A percentile compares a stretch with the other conserved stretches of the same genome.
phyloP scores from a whole-genome alignment of 1,139 yeast species.

The Meyerozyma athensensis region DNA sequence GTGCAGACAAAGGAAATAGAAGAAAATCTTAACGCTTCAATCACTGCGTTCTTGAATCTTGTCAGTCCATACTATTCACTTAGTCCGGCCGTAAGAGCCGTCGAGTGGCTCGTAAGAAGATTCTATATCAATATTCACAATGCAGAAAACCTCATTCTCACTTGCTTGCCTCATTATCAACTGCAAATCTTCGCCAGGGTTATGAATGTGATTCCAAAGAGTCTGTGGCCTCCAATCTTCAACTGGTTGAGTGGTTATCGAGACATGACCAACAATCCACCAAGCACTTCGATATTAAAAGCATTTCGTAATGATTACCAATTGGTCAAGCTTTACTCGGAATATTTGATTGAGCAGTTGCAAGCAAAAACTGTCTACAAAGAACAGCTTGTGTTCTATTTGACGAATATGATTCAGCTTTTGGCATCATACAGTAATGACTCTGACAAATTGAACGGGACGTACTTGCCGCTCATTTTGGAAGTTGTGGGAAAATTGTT shows the following conservation, averaged over 20 bases:
- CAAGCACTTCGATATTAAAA: slow-evolving; percentile 65
- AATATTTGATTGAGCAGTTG: slow-evolving; percentile 52
- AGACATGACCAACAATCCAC: slow-evolving; percentile 58
- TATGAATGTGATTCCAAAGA: slow-evolving; percentile 59
- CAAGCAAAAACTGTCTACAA: slow-evolving; percentile 57
- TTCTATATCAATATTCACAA: slow-evolving; percentile 83
- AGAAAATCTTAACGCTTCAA: slow-evolving; percentile 66
- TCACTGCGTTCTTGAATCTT: slow-evolving; percentile 67
- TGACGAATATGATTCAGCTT: slow-evolving; percentile 65
- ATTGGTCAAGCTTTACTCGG: slow-evolving; percentile 61
- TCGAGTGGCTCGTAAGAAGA: slow-evolving; percentile 94
- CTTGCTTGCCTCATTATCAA: slow-evolving; percentile 74
- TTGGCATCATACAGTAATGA: slow-evolving; percentile 36
- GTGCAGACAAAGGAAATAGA: slow-evolving; percentile 74
- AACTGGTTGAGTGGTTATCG: slow-evolving; percentile 68
- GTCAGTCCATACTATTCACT: slow-evolving; percentile 73
- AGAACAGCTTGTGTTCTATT: slow-evolving; percentile 72
- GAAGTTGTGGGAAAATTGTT: slow-evolving; percentile 54
- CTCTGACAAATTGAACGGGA: slow-evolving; percentile 24
- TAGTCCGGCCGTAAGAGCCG: slow-evolving; percentile 72
- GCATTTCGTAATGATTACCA: slow-evolving; percentile 64
- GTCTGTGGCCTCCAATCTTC: slow-evolving; percentile 71
- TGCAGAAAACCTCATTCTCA: slow-evolving; percentile 63
- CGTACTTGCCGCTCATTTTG: slow-evolving; percentile 48
- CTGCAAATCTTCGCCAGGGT: slow-evolving; percentile 70